phyloP scores from a whole-genome alignment of 2,329 filamentous ascomycete genomes.

The Calonectria multiphialidica region DNA sequence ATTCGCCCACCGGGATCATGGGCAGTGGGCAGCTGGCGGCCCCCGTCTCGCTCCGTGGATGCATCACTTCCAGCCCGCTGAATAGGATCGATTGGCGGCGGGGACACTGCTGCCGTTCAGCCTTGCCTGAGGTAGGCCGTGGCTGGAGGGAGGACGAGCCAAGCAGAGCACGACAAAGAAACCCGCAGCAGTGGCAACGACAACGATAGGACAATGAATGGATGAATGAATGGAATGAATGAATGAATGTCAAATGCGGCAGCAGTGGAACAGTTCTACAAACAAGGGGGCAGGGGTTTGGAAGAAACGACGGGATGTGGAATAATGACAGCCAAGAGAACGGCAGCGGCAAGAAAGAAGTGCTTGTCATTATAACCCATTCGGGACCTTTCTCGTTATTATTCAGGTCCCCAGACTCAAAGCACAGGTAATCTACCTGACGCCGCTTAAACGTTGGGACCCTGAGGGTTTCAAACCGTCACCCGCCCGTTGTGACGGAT shows the following conservation, averaged over 20 bases:
- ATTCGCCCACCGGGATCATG: conserved; percentile 15
- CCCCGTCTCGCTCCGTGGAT: conserved; percentile 25
- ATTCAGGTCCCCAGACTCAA: neutral
- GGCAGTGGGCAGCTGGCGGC: conserved; percentile 4
- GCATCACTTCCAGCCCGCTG: conserved; percentile 32
- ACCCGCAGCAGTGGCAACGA: neutral
- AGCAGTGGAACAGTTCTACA: conserved; percentile 12
- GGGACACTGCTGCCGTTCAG: conserved; percentile 35
- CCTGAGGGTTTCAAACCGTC: conserved; percentile 9
- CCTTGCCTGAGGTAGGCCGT: conserved; percentile 31
- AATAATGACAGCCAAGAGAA: neutral
- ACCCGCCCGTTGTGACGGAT: conserved; percentile 5
- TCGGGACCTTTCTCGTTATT: neutral
- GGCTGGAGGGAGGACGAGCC: neutral
- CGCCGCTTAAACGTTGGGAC: conserved; percentile 4
- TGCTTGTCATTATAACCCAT: neutral
- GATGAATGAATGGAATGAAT: neutral
- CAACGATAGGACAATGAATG: neutral
- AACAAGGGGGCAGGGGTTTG: neutral
- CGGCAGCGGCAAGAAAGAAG: neutral
- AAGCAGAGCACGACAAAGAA: neutral
- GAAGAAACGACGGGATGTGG: neutral
- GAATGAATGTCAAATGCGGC: neutral
- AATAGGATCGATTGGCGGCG: conserved; percentile 25
- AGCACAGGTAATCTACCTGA: conserved; percentile 1